phyloP scores from a whole-genome alignment of 192 early-diverging fungal genomes.

The Coemansia nantahalensis region DNA sequence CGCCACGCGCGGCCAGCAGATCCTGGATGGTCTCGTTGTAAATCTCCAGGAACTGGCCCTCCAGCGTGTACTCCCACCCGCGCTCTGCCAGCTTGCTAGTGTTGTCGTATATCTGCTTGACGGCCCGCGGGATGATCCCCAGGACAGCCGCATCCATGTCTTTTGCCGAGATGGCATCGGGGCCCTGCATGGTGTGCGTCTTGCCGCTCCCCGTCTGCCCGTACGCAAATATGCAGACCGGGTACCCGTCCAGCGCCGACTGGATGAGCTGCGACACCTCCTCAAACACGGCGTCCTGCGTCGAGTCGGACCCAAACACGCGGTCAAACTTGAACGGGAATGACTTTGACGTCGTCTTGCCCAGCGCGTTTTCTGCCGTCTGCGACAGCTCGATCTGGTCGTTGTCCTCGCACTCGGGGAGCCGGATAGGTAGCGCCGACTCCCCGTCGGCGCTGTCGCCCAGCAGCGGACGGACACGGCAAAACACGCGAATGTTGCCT shows the following conservation, averaged over 20 bases:
- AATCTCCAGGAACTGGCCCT: conserved; percentile 91
- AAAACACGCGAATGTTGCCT: conserved; percentile 98
- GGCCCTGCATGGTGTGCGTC: conserved; percentile 80
- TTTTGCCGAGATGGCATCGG: conserved; percentile 26
- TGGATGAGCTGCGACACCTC: conserved; percentile 97
- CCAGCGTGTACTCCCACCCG: conserved; percentile 87
- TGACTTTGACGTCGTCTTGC: conserved; percentile 56
- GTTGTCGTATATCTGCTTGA: conserved; percentile 82
- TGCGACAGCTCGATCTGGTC: conserved; percentile 77
- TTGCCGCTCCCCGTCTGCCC: conserved; percentile 97
- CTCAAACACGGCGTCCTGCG: conserved; percentile 81
- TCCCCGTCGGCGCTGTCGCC: conserved; percentile 18
- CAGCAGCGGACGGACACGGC: conserved; percentile 80
- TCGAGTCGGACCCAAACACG: conserved; percentile 68
- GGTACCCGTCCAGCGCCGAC: conserved; percentile 93
- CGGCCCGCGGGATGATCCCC: conserved; percentile 95
- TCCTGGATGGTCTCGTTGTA: conserved; percentile 95
- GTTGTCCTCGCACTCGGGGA: conserved; percentile 59
- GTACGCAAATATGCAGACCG: conserved; percentile 97
- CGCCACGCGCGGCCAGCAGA: conserved; percentile 55
- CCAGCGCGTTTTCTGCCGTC: conserved; percentile 48
- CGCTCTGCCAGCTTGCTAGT: conserved; percentile 68
- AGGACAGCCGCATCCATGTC: conserved; percentile 35
- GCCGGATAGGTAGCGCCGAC: conserved; percentile 41
- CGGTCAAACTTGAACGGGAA: conserved; percentile 84